Conservation (phyloP, 768 basidiomycete species). For the Rhizopogon salebrosus region DNA sequence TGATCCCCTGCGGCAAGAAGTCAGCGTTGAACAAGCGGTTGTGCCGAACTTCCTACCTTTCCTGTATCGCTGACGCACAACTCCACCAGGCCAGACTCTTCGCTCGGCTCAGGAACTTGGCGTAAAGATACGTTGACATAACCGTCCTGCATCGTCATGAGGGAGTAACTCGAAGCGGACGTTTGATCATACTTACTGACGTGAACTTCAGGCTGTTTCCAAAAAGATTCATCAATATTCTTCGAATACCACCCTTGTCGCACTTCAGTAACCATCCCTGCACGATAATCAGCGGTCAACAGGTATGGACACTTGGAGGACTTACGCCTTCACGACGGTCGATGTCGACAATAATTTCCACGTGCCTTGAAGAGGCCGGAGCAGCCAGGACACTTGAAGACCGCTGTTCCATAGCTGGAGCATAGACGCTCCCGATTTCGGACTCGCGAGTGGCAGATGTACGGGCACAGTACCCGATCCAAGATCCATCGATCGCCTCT, state of each 20-base stretch:
- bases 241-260: slow-evolving; percentile 88
- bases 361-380: slow-evolving; percentile 36
- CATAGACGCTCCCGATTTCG: slow-evolving; percentile 91
- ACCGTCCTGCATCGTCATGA: slow-evolving; percentile 52
- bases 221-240: slow-evolving; percentile 92
- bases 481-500: slow-evolving; percentile 89
- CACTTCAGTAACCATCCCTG: slow-evolving; percentile 86
- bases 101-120: slow-evolving; percentile 55
- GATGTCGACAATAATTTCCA: slow-evolving; percentile 88
- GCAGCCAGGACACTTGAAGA: slow-evolving; percentile 35
- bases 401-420: slow-evolving; percentile 54
- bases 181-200: slow-evolving; percentile 39
- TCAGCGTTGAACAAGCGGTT: slow-evolving; percentile 2
- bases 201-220: slow-evolving; percentile 95
- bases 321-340: slow-evolving; percentile 64
- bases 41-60: slow-evolving; percentile 45
- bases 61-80: slow-evolving; percentile 85
- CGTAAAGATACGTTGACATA: slow-evolving; percentile 83
- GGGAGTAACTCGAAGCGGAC: neutral
- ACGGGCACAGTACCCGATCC: slow-evolving; percentile 87
- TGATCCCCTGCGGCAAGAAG: slow-evolving; percentile 60
- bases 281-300: neutral
- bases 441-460: slow-evolving; percentile 62
- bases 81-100: slow-evolving; percentile 69
- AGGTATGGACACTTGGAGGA: neutral